Conservation (phyloP, 2,329 filamentous ascomycete species). For the Cladophialophora carrionii region DNA sequence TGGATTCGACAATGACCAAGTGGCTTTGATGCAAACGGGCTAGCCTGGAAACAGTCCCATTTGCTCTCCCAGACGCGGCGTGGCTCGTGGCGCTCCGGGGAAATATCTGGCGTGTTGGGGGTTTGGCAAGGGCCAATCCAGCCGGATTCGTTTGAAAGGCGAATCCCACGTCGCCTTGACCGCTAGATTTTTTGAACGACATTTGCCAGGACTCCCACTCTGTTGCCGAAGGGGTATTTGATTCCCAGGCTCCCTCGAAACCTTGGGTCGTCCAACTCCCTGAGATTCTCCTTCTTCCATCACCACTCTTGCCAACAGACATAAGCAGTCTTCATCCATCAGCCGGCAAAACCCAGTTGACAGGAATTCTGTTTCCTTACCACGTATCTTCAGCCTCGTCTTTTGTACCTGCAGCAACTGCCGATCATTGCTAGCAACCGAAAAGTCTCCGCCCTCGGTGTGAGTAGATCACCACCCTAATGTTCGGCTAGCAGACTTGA, state of each 20-base stretch:
- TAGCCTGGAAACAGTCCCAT: slow-evolving; percentile 11
- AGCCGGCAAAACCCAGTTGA: slow-evolving; percentile 6
- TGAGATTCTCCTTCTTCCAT: slow-evolving; percentile 12
- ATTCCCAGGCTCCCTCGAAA: slow-evolving; percentile 20
- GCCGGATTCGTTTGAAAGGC: slow-evolving; percentile 34
- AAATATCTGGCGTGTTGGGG: slow-evolving; percentile 29
- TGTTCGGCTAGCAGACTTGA: not conserved
- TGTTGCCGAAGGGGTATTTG: slow-evolving; percentile 31
- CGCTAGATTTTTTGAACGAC: slow-evolving; percentile 31
- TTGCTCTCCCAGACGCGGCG: slow-evolving; percentile 10
- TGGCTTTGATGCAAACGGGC: slow-evolving; percentile 10
- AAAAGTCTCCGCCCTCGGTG: slow-evolving; percentile 8
- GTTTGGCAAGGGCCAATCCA: slow-evolving; percentile 15
- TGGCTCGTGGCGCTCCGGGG: slow-evolving; percentile 33
- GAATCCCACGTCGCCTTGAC: slow-evolving; percentile 37
- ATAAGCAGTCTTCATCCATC: slow-evolving; percentile 18
- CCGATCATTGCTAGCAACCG: slow-evolving; percentile 20
- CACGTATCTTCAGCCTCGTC: slow-evolving; percentile 4
- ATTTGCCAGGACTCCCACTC: slow-evolving; percentile 18
- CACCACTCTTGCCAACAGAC: slow-evolving; percentile 1
- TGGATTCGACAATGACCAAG: slow-evolving; percentile 5
- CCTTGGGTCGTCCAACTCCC: slow-evolving; percentile 12
- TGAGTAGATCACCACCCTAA: slow-evolving; percentile 19
- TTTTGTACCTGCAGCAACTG: slow-evolving; percentile 27
- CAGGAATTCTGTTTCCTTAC: slow-evolving; percentile 1